Base-by-base conservation (phyloP, 2,329 filamentous ascomycete species). In the Xylariomycetidae sp. region DNA sequence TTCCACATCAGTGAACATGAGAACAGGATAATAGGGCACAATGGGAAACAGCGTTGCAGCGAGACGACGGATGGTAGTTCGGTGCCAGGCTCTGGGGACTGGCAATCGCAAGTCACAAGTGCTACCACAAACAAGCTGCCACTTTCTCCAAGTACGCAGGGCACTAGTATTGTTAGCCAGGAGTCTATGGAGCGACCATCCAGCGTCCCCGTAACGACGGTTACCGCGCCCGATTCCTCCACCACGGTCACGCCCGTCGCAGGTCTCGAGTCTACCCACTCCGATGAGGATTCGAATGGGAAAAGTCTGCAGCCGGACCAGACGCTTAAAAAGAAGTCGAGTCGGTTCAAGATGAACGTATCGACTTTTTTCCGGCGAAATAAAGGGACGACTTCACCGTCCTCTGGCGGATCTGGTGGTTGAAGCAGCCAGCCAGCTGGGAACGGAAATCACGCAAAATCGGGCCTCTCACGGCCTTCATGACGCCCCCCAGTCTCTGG, bases 81-180 rank as follows among this genome's bases (percentile, higher is more conserved):
- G 6, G 69, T 64, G 2, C 70, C 68, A 1, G 67, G 63, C 30
- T 66, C 68, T 1, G 74, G 70, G 8, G 77, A 81, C 46, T 80
- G 76, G 74, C 71, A 72, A 3, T 78, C 74, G 4, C 76, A 80
- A 45, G 74, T 70, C 4, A 81, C 77, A 11, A 80, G 74, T 46
- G 76, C 75, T 7, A 77, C 76, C 2, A 80, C 76, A 2, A 71
- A 74, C 31, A 80, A 78, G 57, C 72, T 79, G 70, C 75, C 77
- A 4, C 59, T 80, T 22, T 81, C 77, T 16, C 78, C 78, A 3
- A 81, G 77, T 51, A 82, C 78, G 3, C 69, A 78, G 49, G 78
- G 77, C 25, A 82, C 78, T 13, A 82, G 77, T 54, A 76, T 82
- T 42, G 70, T 77, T 44, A 81, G 77, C 56, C 67, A 69, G 34